Evolutionary conservation across 1,139 yeast species (phyloP).

Genomic region (Insectozyma bohioensis): DNA sequence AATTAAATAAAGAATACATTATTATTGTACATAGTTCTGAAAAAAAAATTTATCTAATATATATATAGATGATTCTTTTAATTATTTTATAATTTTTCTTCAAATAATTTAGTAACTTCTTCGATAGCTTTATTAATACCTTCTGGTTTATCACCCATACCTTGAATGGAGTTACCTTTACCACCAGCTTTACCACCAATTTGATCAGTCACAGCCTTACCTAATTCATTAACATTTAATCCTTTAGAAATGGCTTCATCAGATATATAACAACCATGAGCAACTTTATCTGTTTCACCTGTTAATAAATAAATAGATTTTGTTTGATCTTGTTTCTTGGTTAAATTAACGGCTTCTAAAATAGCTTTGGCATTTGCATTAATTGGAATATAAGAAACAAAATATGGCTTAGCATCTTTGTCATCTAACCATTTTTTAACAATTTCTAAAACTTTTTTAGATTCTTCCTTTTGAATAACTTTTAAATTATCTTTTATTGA

Average conservation of each 20-base stretch:
- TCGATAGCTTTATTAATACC: slow-evolving; percentile 73
- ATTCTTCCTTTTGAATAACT: slow-evolving; percentile 82
- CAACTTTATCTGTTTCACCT: slow-evolving; percentile 75
- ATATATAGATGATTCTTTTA: neutral
- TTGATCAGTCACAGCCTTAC: slow-evolving; percentile 62
- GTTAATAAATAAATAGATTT: slow-evolving; percentile 83
- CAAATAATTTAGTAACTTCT: slow-evolving; percentile 59
- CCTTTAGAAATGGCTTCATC: slow-evolving; percentile 71
- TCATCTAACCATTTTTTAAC: slow-evolving; percentile 66
- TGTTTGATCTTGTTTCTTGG: slow-evolving; percentile 74
- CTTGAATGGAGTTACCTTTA: slow-evolving; percentile 94
- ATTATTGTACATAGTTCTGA: slow-evolving; percentile 6
- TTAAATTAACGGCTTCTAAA: slow-evolving; percentile 83
- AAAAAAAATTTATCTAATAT: no score
- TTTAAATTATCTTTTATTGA: slow-evolving; percentile 84
- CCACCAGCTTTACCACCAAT: slow-evolving; percentile 99
- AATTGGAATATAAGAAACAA: slow-evolving; percentile 68
- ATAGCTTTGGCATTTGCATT: slow-evolving; percentile 91
- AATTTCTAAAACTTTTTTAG: slow-evolving; percentile 76
- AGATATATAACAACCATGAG: slow-evolving; percentile 91
- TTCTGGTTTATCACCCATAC: slow-evolving; percentile 84
- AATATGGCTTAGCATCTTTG: slow-evolving; percentile 46
- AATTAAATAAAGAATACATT: neutral
- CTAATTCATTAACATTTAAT: slow-evolving; percentile 73
- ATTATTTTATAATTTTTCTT: slow-evolving; percentile 48